Percentiles rank a stretch among this genome's conserved stretches.
phyloP scores from a whole-genome alignment of 306 rosid genomes.

The Rosa chinensis region DNA sequence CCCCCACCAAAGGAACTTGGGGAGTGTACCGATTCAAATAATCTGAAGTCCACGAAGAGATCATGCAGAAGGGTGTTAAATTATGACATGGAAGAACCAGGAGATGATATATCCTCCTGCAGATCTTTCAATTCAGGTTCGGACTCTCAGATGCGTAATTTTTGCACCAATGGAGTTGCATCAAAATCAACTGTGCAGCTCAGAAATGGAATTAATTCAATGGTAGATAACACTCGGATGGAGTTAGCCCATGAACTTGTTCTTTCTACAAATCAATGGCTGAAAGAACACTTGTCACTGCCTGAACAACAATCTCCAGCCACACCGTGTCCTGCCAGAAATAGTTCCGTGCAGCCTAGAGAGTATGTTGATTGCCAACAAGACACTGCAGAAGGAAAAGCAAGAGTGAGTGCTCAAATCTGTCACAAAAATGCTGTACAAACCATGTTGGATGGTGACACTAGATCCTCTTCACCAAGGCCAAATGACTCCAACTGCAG shows the following conservation, averaged over 20 bases:
- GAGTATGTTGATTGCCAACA: slow-evolving; percentile 27
- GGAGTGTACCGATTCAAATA: slow-evolving; percentile 29
- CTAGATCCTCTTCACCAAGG: slow-evolving; percentile 18
- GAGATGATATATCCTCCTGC: slow-evolving; percentile 36
- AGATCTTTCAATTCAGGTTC: slow-evolving; percentile 18
- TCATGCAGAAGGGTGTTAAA: slow-evolving; percentile 55
- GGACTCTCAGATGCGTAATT: slow-evolving; percentile 8
- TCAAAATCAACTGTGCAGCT: slow-evolving; percentile 25
- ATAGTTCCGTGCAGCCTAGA: slow-evolving; percentile 20
- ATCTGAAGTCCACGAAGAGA: slow-evolving; percentile 30
- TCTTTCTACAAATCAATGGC: slow-evolving; percentile 26
- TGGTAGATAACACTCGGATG: slow-evolving; percentile 23
- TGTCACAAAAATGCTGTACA: slow-evolving; percentile 20
- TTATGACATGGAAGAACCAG: slow-evolving; percentile 42
- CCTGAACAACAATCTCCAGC: slow-evolving; percentile 27
- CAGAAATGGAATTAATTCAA: slow-evolving; percentile 24
- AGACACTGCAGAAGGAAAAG: slow-evolving; percentile 19
- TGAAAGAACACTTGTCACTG: slow-evolving; percentile 24
- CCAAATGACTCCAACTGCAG: slow-evolving; percentile 33
- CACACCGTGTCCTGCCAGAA: slow-evolving; percentile 21
- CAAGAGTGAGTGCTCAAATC: slow-evolving; percentile 22
- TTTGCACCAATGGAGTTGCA: slow-evolving; percentile 4
- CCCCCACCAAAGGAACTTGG: slow-evolving; percentile 29
- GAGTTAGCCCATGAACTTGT: slow-evolving; percentile 27
- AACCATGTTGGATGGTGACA: slow-evolving; percentile 12